Percentiles rank a stretch among this genome's conserved stretches.
Conservation (phyloP, 2,329 filamentous ascomycete species). For the Talaromyces pinophilus region DNA sequence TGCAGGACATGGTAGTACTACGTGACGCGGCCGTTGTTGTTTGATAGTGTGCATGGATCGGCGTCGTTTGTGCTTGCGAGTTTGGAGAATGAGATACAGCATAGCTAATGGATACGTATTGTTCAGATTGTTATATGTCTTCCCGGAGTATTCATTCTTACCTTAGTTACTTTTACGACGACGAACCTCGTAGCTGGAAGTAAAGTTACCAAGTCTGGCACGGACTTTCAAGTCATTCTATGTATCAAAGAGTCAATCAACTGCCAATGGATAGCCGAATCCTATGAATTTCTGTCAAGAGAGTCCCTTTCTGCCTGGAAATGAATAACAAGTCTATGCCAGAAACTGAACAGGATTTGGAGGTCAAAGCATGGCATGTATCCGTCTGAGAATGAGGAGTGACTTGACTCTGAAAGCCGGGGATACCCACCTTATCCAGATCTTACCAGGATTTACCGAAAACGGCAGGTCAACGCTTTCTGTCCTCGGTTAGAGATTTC, state of each 20-base stretch:
- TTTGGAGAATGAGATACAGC: constrained; percentile 30
- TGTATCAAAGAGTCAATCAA: background rate
- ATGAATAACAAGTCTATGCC: background rate
- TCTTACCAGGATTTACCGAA: background rate
- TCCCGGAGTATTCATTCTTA: background rate
- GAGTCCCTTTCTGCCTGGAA: background rate
- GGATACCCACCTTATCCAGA: background rate
- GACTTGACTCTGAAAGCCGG: background rate
- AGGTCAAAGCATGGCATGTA: background rate
- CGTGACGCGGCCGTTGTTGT: constrained; percentile 29
- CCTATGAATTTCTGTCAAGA: background rate
- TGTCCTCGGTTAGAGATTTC: background rate
- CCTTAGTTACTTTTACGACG: background rate
- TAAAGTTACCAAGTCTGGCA: background rate
- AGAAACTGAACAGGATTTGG: background rate
- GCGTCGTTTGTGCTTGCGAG: constrained; percentile 33
- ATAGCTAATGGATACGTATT: background rate
- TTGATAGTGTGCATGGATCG: constrained; percentile 31
- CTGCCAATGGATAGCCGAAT: background rate
- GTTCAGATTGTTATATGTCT: background rate
- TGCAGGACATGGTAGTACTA: constrained; percentile 28
- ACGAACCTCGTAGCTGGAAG: background rate
- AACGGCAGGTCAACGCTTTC: background rate
- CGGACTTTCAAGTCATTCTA: background rate
- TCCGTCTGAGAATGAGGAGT: background rate